Base-by-base conservation (phyloP, 2,329 filamentous ascomycete species). In the Pseudogymnoascus sp. region DNA sequence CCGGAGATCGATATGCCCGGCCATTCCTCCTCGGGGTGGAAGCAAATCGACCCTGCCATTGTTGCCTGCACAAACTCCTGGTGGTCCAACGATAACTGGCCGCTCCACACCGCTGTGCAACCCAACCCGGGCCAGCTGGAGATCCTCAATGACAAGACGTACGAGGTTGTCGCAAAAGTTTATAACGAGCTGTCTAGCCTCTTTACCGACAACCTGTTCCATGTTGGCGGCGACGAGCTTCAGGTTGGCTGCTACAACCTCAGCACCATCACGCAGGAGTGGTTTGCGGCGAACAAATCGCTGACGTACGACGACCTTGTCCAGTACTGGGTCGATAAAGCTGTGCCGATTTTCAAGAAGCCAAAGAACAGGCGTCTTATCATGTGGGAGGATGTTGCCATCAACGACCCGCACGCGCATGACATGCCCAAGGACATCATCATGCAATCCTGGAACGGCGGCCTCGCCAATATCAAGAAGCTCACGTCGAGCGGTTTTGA, bases 371-470 rank as follows among this genome's bases (percentile, higher is more conserved):
- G 81, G 69, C 81, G 79, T 3, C 75, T 85, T 6, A 78, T 96
- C 23, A 89, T 92, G 4, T 96, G 92, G 92, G 90, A 96, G 75
- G 92, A 96, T 75, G 90, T 93, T 80, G 79, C 90, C 0, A 78
- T 89, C 8, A 77, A 92, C 61, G 88, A 84, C 0, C 77, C 79
- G 16, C 76, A 77, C 54, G 82, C 81, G 0, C 72, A 76, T 67
- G 69, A 75, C 6, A 77, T 95, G 1, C 85, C 85, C 3, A 76
- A 82, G n/a, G 85, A 91, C 69, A 85, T 89, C 1, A 81, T 95
- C 21, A 81, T 96, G 8, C 91, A 96, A 77, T 83, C 87, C 3
- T 96, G 91, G 91, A 83, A 87, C 63, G 79, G 79, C 65, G 86
- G 86, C 43, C 81, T 82, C 21, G 78, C 77, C 10, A 83, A 87